Evolutionary conservation across 2,329 filamentous ascomycete genomes (phyloP), one percentile per base, ranked within the genome.

Genomic region (Xylariaceae sp.): DNA sequence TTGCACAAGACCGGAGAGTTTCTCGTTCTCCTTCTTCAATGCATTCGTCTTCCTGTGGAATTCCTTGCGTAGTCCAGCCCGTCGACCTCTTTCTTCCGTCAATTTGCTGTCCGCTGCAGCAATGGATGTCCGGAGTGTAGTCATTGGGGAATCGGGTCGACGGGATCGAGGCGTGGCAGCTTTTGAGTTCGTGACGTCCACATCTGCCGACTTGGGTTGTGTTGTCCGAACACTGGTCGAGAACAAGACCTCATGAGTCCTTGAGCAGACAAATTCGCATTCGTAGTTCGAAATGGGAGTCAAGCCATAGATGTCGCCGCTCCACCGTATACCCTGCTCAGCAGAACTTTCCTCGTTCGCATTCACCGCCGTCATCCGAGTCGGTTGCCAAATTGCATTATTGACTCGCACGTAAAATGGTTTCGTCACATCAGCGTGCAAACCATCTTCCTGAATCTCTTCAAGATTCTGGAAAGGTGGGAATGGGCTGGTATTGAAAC

Each of bases 361-460:
- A 17, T 66, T 61, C 45, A 77, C 67, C 22, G 75, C 70, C 47
- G 77, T 76, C 59, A 91, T 89, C 55, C 84, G 77, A 10, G 85
- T 87, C 2, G 86, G 86, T 60, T 86, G 86, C 87, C 87, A 92
- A 49, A 82, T 77, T 8, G 86, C 85, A 40, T 88, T 83, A 65
- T 92, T 91, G 54, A 92, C 79, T 52, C 82, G 77, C 44, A 91
- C 85, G 62, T 82, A 89, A 61, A 91, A 90, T 5, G 86, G 87
- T 63, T 88, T 90, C 25, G 79, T 76, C 49, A 73, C 75, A 63
- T 88, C 83, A 43, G 86, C 77, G 3, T 76, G 78, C 12, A 76
- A 65, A 53, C 63, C 54, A 48, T 62, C 63, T n/a, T n/a, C n/a
- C 49, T 72, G 60, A 47, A 66, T 60, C 45, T 62, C 54, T 53